Base-by-base conservation (phyloP, 148 eudicot genomes). In the Rhododendron molle region DNA sequence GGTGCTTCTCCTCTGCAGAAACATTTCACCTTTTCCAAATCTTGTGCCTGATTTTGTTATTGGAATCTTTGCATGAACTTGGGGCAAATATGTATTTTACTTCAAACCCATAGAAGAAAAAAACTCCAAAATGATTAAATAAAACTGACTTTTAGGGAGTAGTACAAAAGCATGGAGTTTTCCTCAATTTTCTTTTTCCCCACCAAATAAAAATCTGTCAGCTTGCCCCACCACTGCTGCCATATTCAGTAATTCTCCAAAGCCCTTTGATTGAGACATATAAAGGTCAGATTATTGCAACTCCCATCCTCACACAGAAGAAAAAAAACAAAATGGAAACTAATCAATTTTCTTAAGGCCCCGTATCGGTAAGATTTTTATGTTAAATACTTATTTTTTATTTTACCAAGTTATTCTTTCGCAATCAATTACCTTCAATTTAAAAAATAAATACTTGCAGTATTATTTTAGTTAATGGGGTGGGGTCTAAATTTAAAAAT, bases 11-110 rank as follows among this genome's bases (percentile, higher is more conserved):
- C 81, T 80, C 84, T 85, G 79, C 87, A 85, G 77, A 88, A 88
- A 84, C 88, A 90, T 88, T 82, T 90, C 65, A 83, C 89, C 85
- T 80, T 85, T 89, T 84, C 10, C 90, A 88, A 85, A 84, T 87
- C 86, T 87, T 89, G 80, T 89, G 67, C 81, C 89, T 88, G 36
- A 82, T 90, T 88, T 85, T 87, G 92, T 89, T 88, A 86, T 84
- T 77, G 85, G 88, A 78, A 81, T 90, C 92, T 83, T 90, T 23
- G 78, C 81, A 89, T 87, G 78, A 49, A 88, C 83, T 89, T 86
- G 69, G 54, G 67, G 58, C 23, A 32, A 26, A 72, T 47, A 14
- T 20, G 84, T 21, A 65, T 69, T 86, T 32, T 74, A 38, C 84
- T 71, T 81, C 26, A 21, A 80, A 71, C 38, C 8, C 23, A 32